Percentiles rank a stretch among this genome's conserved stretches.
phyloP scores from a whole-genome alignment of 192 early-diverging fungal species.

The Coemansia umbellata region DNA sequence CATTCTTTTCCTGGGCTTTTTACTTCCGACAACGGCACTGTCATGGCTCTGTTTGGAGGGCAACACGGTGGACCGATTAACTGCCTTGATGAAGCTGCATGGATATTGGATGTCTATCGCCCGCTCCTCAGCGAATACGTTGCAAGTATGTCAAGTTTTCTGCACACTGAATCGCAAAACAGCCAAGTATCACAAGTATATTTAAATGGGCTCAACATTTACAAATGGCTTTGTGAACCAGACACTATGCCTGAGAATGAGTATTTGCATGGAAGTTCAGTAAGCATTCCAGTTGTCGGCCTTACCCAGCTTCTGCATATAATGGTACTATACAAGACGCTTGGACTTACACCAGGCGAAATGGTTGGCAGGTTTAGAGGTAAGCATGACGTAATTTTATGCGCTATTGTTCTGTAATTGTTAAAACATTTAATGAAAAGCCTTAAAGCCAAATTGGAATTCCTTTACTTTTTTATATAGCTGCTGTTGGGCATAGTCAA shows the following conservation, averaged over 20 bases:
- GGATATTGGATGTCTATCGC: slow-evolving; percentile 68
- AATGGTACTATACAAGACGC: slow-evolving; percentile 63
- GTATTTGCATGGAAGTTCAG: slow-evolving; percentile 67
- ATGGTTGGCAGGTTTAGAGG: slow-evolving; percentile 21
- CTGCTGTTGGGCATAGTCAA: slow-evolving; percentile 79
- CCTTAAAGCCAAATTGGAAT: neutral
- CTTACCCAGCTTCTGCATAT: slow-evolving; percentile 83
- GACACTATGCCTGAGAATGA: slow-evolving; percentile 63
- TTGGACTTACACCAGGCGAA: slow-evolving; percentile 52
- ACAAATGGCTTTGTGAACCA: slow-evolving; percentile 68
- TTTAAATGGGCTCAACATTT: slow-evolving; percentile 65
- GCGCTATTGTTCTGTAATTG: no score
- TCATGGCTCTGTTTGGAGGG: slow-evolving; percentile 90
- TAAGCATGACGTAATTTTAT: slow-evolving; percentile 1
- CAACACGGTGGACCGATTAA: slow-evolving; percentile 79
- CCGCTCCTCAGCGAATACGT: slow-evolving; percentile 66
- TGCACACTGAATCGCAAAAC: slow-evolving; percentile 56
- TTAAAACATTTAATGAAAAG: neutral
- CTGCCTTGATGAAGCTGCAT: slow-evolving; percentile 77
- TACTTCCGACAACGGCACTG: slow-evolving; percentile 49
- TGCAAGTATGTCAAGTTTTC: slow-evolving; percentile 61
- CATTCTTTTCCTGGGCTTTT: slow-evolving; percentile 9
- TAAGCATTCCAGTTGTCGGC: slow-evolving; percentile 79
- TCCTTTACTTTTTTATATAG: slow-evolving; percentile 8
- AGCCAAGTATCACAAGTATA: slow-evolving; percentile 52